phyloP scores from a whole-genome alignment of 2,329 filamentous ascomycete species.

The Alternaria atra region DNA sequence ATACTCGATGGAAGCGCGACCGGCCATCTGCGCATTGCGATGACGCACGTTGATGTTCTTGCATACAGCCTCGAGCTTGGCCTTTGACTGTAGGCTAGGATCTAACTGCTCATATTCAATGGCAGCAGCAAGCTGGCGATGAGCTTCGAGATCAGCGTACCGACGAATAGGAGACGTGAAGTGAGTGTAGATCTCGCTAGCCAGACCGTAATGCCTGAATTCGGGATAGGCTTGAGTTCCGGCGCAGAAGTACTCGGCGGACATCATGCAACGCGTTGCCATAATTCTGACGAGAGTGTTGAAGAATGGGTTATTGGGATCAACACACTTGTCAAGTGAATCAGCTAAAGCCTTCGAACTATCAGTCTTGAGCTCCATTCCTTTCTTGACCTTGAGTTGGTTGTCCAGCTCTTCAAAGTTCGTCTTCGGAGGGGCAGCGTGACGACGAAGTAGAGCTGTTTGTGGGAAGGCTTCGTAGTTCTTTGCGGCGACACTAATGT shows the following conservation, averaged over 20 bases:
- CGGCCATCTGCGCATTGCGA: slow-evolving; percentile 95
- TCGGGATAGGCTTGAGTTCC: slow-evolving; percentile 92
- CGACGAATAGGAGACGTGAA: slow-evolving; percentile 97
- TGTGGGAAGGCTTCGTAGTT: slow-evolving; percentile 94
- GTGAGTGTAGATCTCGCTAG: slow-evolving; percentile 97
- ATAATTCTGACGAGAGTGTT: slow-evolving; percentile 98
- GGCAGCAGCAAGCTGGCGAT: slow-evolving; percentile 92
- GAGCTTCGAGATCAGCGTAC: slow-evolving; percentile 95
- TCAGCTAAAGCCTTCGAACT: slow-evolving; percentile 94
- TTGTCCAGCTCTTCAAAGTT: slow-evolving; percentile 95
- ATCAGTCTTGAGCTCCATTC: slow-evolving; percentile 80
- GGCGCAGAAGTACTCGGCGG: slow-evolving; percentile 96
- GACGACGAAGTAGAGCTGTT: slow-evolving; percentile 90
- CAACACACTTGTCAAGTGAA: slow-evolving; percentile 85
- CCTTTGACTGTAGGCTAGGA: slow-evolving; percentile 79
- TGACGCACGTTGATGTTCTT: slow-evolving; percentile 98
- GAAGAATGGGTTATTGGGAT: slow-evolving; percentile 88
- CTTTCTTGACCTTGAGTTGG: slow-evolving; percentile 87
- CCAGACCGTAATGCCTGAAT: slow-evolving; percentile 96
- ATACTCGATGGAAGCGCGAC: slow-evolving; percentile 93
- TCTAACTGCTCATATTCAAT: slow-evolving; percentile 93
- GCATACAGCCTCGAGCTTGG: slow-evolving; percentile 90
- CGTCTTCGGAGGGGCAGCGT: slow-evolving; percentile 89
- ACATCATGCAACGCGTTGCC: slow-evolving; percentile 99
- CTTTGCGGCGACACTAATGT: slow-evolving; percentile 89